These are phyloP conservation scores for Calonectria pauciramosa DNA, from an alignment of 2,329 filamentous ascomycete genomes.

Conservation along the genomic window DNA sequence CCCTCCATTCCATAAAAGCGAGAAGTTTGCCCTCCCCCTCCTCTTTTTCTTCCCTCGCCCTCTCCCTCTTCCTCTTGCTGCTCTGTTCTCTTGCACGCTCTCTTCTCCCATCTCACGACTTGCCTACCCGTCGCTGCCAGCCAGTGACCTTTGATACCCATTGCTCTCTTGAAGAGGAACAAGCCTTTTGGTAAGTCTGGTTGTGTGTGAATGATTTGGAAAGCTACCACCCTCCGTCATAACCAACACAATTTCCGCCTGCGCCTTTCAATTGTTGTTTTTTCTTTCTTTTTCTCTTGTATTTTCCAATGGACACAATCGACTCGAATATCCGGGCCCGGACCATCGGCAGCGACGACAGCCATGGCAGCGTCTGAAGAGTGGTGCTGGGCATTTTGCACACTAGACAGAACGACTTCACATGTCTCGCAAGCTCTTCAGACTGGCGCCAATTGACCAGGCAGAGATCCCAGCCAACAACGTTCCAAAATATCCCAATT, in stretches of 20 bases:
- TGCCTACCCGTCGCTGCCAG: conserved; percentile 42
- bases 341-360: not conserved
- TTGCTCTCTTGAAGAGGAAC: conserved; percentile 38
- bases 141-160: conserved; percentile 46
- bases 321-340: conserved; percentile 4
- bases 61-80: conserved; percentile 33
- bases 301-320: not conserved
- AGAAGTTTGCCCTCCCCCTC: conserved; percentile 39
- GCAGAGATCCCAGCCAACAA: conserved; percentile 18
- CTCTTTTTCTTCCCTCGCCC: conserved; percentile 30
- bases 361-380: conserved; percentile 6
- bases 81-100: conserved; percentile 45
- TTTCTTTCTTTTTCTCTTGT: not conserved
- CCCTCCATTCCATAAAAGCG: conserved; percentile 44
- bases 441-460: conserved; percentile 16
- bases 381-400: conserved; percentile 7
- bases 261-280: not conserved
- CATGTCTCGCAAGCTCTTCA: conserved; percentile 18
- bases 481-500: conserved; percentile 24
- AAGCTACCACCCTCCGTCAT: not conserved
- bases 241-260: conserved; percentile 11
- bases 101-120: conserved; percentile 36
- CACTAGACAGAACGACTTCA: conserved; percentile 15
- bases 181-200: conserved; percentile 45
- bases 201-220: conserved; percentile 6